phyloP scores from a whole-genome alignment of 2,329 filamentous ascomycete genomes.

The Clonostachys solani region DNA sequence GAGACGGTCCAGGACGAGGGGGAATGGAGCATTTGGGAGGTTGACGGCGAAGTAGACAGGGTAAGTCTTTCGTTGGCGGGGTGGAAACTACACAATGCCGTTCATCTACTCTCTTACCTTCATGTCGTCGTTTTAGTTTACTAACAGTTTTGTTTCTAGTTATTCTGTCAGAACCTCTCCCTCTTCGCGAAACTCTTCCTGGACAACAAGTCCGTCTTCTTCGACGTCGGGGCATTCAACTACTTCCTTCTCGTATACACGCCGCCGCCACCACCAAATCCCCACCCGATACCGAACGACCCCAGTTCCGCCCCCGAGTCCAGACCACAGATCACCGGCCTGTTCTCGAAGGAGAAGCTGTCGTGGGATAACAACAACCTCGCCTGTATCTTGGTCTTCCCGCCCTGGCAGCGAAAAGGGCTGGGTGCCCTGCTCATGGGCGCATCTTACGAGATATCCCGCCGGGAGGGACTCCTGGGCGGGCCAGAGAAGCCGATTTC shows the following conservation, averaged over 20 bases:
- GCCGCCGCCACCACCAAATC: slow-evolving; percentile 18
- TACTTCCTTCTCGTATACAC: slow-evolving; percentile 89
- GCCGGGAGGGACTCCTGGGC: slow-evolving; percentile 76
- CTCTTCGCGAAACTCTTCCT: slow-evolving; percentile 97
- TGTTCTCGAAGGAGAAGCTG: slow-evolving; percentile 98
- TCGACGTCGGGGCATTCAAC: slow-evolving; percentile 89
- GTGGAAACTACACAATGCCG: not conserved
- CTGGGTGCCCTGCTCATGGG: slow-evolving; percentile 88
- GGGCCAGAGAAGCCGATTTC: slow-evolving; percentile 93
- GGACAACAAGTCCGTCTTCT: slow-evolving; percentile 97
- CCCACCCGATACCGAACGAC: slow-evolving; percentile 2
- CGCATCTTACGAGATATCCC: slow-evolving; percentile 86
- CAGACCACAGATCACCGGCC: slow-evolving; percentile 65
- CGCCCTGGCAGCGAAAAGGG: slow-evolving; percentile 89
- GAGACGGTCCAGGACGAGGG: slow-evolving; percentile 53
- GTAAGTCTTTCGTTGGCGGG: slow-evolving; percentile 33
- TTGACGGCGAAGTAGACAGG: slow-evolving; percentile 83
- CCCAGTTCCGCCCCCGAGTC: slow-evolving; percentile 2
- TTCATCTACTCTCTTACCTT: not conserved
- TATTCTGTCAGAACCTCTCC: slow-evolving; percentile 93
- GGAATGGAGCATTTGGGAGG: slow-evolving; percentile 84
- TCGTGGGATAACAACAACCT: slow-evolving; percentile 99
- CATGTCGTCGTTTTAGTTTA: not conserved
- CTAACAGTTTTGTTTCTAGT: slow-evolving; percentile 29
- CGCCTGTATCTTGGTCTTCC: slow-evolving; percentile 93